Conservation (phyloP, 2,329 filamentous ascomycete genomes). For the Coniochaeta sp. region DNA sequence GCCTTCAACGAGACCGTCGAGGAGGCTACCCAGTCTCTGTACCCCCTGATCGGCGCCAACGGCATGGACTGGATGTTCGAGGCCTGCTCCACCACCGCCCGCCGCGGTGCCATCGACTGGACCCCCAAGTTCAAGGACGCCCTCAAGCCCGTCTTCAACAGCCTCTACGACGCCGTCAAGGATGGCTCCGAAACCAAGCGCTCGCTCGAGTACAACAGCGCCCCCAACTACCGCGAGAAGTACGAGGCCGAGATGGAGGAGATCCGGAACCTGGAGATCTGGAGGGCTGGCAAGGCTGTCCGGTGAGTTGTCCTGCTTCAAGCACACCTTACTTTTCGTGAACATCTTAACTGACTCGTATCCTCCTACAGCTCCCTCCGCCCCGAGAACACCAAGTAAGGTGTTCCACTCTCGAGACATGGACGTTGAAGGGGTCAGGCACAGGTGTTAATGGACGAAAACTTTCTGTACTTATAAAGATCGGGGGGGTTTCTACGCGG, state of each 20-base stretch:
- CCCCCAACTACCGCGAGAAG: slow-evolving; percentile 91
- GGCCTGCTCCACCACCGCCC: slow-evolving; percentile 97
- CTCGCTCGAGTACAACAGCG: slow-evolving; percentile 94
- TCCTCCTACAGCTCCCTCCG: slow-evolving; percentile 55
- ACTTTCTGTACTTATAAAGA: background rate
- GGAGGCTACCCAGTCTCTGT: slow-evolving; percentile 96
- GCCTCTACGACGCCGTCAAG: slow-evolving; percentile 88
- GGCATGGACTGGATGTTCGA: slow-evolving; percentile 99
- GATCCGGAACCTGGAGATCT: slow-evolving; percentile 97
- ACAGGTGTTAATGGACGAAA: background rate
- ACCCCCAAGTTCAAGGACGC: slow-evolving; percentile 94
- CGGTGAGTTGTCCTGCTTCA: slow-evolving; percentile 48
- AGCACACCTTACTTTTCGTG: too few species aligned
- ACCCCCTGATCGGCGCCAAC: slow-evolving; percentile 93
- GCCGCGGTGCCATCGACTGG: slow-evolving; percentile 99
- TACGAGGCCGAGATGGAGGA: slow-evolving; percentile 98
- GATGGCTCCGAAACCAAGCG: slow-evolving; percentile 92
- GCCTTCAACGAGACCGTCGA: slow-evolving; percentile 99
- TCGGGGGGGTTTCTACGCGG: background rate
- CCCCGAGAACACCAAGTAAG: slow-evolving; percentile 79
- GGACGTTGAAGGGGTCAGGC: background rate
- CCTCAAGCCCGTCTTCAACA: slow-evolving; percentile 97
- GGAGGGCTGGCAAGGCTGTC: slow-evolving; percentile 96
- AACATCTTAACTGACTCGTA: too few species aligned
- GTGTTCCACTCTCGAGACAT: background rate